Evolutionary conservation across 192 early-diverging fungal genomes (phyloP).

Genomic region (Chytriomyces confervae): DNA sequence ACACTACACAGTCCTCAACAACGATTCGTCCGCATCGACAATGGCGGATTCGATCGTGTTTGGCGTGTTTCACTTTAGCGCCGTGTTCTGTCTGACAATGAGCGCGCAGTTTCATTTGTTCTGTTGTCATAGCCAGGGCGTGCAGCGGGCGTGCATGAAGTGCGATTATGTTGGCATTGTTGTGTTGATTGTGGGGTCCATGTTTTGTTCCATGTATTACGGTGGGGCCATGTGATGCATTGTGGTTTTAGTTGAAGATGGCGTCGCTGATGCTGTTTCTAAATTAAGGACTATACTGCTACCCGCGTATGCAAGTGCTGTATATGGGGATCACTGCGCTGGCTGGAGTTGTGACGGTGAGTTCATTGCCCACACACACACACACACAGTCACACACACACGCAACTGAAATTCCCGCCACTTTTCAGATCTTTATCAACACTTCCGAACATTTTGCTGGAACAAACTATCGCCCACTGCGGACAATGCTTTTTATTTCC

Average conservation of each 20-base stretch:
- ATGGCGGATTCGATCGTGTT: conserved; percentile 74
- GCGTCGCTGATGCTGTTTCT: not conserved
- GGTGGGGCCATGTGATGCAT: conserved; percentile 11
- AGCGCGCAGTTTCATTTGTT: conserved; percentile 83
- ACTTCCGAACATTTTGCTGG: conserved; percentile 61
- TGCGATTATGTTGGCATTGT: conserved; percentile 94
- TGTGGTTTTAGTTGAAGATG: not conserved
- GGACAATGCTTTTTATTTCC: conserved; percentile 78
- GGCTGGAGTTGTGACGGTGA: conserved; percentile 68
- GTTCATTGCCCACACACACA: too few species aligned
- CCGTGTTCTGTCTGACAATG: conserved; percentile 77
- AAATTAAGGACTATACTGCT: conserved; percentile 66
- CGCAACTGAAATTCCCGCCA: conserved; percentile 4
- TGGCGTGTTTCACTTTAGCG: conserved; percentile 75
- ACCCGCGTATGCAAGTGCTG: conserved; percentile 53
- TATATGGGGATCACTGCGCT: conserved; percentile 66
- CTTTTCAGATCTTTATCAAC: conserved; percentile 61
- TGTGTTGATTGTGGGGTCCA: conserved; percentile 69
- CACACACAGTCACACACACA: too few species aligned
- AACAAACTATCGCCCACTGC: conserved; percentile 77
- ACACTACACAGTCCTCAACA: conserved; percentile 10
- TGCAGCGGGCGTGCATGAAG: conserved; percentile 77
- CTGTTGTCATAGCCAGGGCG: conserved; percentile 76
- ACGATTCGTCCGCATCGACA: conserved; percentile 51
- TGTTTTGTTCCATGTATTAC: conserved; percentile 42